These are phyloP conservation scores for Chaetoceros muelleri DNA, from an alignment of 108 stramenopile genomes.

Conservation along the genomic window DNA sequence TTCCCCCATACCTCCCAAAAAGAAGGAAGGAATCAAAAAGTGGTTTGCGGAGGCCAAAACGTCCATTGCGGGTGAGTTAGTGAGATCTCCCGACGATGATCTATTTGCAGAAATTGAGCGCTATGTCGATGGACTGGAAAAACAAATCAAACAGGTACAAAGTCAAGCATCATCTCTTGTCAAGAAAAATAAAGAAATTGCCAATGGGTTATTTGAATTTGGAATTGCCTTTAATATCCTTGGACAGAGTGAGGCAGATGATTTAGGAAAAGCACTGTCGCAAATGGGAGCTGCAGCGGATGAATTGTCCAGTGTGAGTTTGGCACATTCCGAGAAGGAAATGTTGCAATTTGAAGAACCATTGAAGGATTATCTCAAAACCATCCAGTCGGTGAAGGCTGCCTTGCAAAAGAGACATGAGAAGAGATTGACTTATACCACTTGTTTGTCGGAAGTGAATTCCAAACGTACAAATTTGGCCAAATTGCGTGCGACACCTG, in stretches of 20 bases:
- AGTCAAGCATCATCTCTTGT: constrained; percentile 84
- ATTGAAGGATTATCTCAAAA: constrained; percentile 88
- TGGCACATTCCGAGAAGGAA: constrained; percentile 85
- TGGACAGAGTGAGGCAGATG: constrained; percentile 86
- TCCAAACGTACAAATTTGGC: constrained; percentile 44
- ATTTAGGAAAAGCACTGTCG: constrained; percentile 71
- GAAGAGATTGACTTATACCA: constrained; percentile 73
- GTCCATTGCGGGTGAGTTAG: constrained; percentile 63
- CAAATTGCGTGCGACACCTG: constrained; percentile 61
- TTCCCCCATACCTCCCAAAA: constrained; percentile 22
- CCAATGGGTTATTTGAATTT: constrained; percentile 92
- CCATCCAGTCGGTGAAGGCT: constrained; percentile 88
- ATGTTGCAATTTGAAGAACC: constrained; percentile 83
- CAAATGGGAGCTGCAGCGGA: constrained; percentile 85
- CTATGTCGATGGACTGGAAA: constrained; percentile 81
- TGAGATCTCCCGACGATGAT: constrained; percentile 81
- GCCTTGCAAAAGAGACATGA: constrained; percentile 86
- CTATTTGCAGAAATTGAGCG: constrained; percentile 86
- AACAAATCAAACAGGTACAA: constrained; percentile 87
- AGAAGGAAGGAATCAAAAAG: constrained; percentile 67
- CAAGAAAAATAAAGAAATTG: constrained; percentile 88
- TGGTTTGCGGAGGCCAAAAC: constrained; percentile 88
- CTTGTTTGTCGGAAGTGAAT: constrained; percentile 63
- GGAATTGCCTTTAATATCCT: constrained; percentile 92
- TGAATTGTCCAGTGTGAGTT: constrained; percentile 49